Conservation (phyloP, 805 yeast genomes). For the Wickerhamiella sergipiensis region DNA sequence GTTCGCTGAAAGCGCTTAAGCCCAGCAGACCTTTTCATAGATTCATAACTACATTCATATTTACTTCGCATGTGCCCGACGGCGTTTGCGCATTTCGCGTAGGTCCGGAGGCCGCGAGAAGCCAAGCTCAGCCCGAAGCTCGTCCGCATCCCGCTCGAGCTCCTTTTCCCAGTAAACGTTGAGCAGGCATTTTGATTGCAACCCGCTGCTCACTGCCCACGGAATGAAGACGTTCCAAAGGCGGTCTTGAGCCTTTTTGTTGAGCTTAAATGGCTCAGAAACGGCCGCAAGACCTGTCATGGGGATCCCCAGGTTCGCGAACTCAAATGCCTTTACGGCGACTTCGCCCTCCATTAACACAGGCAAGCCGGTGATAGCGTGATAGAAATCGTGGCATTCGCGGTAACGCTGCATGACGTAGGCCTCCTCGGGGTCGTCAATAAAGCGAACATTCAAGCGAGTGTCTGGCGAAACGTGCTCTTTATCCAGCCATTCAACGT, state of each 20-base stretch:
- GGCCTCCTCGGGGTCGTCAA: conserved; percentile 81
- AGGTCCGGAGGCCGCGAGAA: conserved; percentile 71
- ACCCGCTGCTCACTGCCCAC: conserved; percentile 71
- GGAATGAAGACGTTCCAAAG: conserved; percentile 57
- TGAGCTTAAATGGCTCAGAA: conserved; percentile 74
- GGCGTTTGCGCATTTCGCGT: conserved; percentile 40
- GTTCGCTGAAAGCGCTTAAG: no score
- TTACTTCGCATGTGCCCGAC: conserved; percentile 10
- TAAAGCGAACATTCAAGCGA: conserved; percentile 72
- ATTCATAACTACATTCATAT: not conserved
- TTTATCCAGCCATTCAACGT: conserved; percentile 63
- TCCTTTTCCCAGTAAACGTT: conserved; percentile 88
- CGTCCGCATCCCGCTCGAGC: conserved; percentile 57
- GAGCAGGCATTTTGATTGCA: conserved; percentile 59
- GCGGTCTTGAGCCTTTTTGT: conserved; percentile 42
- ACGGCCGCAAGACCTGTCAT: conserved; percentile 90
- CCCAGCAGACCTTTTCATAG: not conserved
- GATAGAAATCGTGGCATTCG: conserved; percentile 95
- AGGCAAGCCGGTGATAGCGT: conserved; percentile 80
- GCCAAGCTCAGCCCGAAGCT: conserved; percentile 56
- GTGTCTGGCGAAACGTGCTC: conserved; percentile 94
- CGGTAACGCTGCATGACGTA: conserved; percentile 88
- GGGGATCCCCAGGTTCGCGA: conserved; percentile 81
- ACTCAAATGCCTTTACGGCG: conserved; percentile 84
- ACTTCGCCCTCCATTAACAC: conserved; percentile 93